Evolutionary conservation across 257 asterid species (phyloP).

Genomic region (Petunia secreta): DNA sequence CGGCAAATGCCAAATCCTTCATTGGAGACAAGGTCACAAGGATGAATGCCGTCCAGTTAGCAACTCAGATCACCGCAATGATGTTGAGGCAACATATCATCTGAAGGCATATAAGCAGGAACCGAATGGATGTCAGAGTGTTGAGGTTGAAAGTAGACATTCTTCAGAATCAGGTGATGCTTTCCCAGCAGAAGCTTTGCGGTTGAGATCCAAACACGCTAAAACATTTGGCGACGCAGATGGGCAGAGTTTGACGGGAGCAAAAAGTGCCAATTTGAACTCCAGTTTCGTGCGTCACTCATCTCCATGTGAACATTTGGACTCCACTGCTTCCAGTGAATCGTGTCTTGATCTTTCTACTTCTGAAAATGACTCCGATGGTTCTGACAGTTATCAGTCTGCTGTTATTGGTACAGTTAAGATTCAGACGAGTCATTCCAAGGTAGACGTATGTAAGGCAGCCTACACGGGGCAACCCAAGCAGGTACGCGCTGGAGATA

Average conservation of each 20-base stretch:
- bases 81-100: constrained; percentile 33
- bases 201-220: constrained; percentile 36
- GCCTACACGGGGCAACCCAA: constrained; percentile 37
- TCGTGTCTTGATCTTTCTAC: constrained; percentile 36
- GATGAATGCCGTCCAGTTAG: constrained; percentile 65
- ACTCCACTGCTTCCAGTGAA: constrained; percentile 35
- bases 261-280: constrained; percentile 25
- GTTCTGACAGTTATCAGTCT: constrained; percentile 33
- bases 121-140: constrained; percentile 35
- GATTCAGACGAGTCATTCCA: constrained; percentile 24
- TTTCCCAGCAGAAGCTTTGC: constrained; percentile 30
- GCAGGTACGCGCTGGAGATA: constrained; percentile 27
- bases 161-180: constrained; percentile 39
- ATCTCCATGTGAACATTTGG: constrained; percentile 38
- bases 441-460: constrained; percentile 36
- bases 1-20: constrained; percentile 73
- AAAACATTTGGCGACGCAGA: constrained; percentile 29
- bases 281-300: constrained; percentile 29
- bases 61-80: constrained; percentile 33
- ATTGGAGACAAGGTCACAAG: constrained; percentile 92
- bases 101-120: constrained; percentile 40
- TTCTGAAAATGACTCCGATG: constrained; percentile 34
- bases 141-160: constrained; percentile 38
- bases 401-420: constrained; percentile 2
- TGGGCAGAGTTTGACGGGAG: constrained; percentile 28